Conservation (phyloP, 257 asterid species). For the Solanum neorickii region DNA sequence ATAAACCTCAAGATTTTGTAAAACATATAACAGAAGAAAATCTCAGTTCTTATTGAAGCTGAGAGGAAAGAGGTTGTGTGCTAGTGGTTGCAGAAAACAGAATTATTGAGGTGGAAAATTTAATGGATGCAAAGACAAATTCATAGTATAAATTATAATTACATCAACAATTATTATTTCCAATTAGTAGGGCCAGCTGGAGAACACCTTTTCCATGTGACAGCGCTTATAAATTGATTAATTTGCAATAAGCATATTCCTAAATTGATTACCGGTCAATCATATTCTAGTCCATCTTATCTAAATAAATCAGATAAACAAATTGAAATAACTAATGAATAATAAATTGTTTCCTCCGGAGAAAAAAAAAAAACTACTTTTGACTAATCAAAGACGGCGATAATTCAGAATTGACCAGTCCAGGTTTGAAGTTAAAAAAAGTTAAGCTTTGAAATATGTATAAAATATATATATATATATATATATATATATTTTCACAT, state of each 20-base stretch:
- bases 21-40: not conserved
- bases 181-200: not conserved
- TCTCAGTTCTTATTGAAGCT: not conserved
- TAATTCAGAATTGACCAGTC: not conserved
- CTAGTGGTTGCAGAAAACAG: not conserved
- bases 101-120: not conserved
- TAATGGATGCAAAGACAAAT: not conserved
- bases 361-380: not conserved
- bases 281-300: too few relatives aligned
- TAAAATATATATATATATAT: too few relatives aligned
- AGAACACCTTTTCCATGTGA: not conserved
- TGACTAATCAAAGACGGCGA: not conserved
- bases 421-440: not conserved
- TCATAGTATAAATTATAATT: not conserved
- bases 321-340: not conserved
- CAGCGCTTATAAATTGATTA: not conserved
- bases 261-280: not conserved
- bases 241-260: not conserved
- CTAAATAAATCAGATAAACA: too few relatives aligned
- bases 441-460: too few relatives aligned
- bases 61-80: not conserved
- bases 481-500: not conserved
- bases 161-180: not conserved
- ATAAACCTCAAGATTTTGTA: not conserved
- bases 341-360: not conserved